A percentile compares a stretch with the other conserved stretches of the same genome.
phyloP scores from a whole-genome alignment of 2,329 filamentous ascomycete genomes.

The Colletotrichum shisoi region DNA sequence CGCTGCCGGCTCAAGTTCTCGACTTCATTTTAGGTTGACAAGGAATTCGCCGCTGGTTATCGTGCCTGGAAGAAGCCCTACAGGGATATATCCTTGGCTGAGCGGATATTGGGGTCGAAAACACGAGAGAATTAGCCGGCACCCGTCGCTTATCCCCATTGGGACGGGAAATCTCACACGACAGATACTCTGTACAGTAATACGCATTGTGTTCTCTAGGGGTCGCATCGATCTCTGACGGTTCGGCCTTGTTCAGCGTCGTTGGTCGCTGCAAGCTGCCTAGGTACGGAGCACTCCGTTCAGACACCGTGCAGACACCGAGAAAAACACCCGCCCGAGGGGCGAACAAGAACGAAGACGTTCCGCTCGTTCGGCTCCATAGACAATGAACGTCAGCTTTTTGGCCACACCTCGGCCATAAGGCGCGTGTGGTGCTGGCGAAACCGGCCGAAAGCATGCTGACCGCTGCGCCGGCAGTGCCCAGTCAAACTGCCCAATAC shows the following conservation, averaged over 20 bases:
- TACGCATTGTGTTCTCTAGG: not conserved
- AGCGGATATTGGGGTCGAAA: constrained; percentile 30
- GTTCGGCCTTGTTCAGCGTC: not conserved
- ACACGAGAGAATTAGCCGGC: constrained; percentile 21
- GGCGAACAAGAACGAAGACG: not conserved
- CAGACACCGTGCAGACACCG: too few relatives aligned
- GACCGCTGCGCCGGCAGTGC: constrained; percentile 12
- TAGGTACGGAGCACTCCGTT: not conserved
- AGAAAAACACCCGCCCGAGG: not conserved
- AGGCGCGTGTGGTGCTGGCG: constrained; percentile 21
- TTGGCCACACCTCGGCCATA: constrained; percentile 32
- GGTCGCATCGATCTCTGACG: constrained; percentile 2
- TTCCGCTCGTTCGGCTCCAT: not conserved
- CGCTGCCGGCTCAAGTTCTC: constrained; percentile 13
- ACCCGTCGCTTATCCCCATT: constrained; percentile 19
- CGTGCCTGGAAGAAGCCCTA: constrained; percentile 23
- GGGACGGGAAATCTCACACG: constrained; percentile 7
- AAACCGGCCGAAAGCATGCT: constrained; percentile 33
- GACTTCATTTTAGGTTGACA: constrained; percentile 29
- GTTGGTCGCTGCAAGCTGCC: constrained; percentile 1
- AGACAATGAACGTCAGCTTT: constrained; percentile 17
- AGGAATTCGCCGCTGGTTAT: constrained; percentile 23
- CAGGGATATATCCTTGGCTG: constrained; percentile 30
- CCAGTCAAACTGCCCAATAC: constrained; percentile 20
- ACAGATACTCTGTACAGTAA: too few relatives aligned